Evolutionary conservation across 108 stramenopile species (phyloP).

Genomic region (Aurantiochytrium sp.): DNA sequence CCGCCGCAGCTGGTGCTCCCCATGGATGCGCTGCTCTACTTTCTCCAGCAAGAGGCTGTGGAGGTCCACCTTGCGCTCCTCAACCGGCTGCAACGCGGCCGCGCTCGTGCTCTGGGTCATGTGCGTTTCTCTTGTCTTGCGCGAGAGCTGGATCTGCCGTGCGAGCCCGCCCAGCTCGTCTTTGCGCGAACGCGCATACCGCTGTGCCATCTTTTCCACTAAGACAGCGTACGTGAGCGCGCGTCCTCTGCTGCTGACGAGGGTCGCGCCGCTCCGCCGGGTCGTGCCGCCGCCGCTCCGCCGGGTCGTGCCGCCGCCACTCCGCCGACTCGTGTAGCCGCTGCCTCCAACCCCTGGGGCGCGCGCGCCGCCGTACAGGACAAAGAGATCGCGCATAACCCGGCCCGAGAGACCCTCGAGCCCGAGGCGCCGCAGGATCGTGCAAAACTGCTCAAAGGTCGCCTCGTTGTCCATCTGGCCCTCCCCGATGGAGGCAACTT

Average conservation of each 20-base stretch:
- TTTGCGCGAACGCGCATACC: no score
- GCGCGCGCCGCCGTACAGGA: neutral
- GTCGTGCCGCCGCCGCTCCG: no score
- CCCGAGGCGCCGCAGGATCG: neutral
- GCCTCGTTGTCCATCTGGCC: neutral
- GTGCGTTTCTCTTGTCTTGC: no score
- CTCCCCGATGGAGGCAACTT: neutral
- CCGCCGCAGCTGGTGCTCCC: neutral
- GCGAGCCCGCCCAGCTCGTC: no score
- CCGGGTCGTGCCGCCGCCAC: no score
- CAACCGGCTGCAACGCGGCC: neutral
- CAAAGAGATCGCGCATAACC: neutral
- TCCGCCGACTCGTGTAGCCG: no score
- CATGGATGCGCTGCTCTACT: neutral
- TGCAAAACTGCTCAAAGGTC: neutral
- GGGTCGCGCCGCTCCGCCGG: no score
- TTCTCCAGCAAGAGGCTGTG: neutral
- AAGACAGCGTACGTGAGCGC: no score
- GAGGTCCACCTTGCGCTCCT: neutral
- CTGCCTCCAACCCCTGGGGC: neutral
- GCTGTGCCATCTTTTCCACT: no score
- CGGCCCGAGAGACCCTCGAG: neutral
- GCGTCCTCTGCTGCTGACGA: no score
- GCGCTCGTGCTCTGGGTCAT: no score
- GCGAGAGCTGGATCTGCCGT: no score